phyloP scores from a whole-genome alignment of 257 asterid genomes.

The Capsicum chinense region DNA sequence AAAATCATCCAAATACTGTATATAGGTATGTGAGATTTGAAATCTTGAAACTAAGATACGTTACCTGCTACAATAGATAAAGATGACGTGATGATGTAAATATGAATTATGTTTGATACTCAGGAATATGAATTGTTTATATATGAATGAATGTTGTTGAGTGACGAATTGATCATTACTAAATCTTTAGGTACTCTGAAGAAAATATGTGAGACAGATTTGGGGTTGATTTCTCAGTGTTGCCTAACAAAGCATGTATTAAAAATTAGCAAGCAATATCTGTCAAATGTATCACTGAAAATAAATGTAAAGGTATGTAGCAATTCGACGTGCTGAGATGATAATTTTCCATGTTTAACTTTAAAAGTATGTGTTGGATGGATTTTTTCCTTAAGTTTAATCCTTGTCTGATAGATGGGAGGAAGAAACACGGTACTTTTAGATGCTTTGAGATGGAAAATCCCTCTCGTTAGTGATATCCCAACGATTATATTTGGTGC shows the following conservation, averaged over 20 bases:
- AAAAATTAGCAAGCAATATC: constrained; percentile 91
- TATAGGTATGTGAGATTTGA: neutral
- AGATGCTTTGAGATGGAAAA: constrained; percentile 91
- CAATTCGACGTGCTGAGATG: neutral
- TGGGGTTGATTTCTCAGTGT: constrained; percentile 91
- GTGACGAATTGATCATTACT: neutral
- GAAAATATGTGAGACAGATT: constrained; percentile 96
- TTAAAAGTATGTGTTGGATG: neutral
- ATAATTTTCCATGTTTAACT: neutral
- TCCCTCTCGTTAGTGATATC: constrained; percentile 93
- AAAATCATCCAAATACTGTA: no score
- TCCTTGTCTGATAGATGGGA: constrained; percentile 74
- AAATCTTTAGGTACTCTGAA: constrained; percentile 74
- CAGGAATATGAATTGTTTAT: neutral
- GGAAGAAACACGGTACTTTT: constrained; percentile 89
- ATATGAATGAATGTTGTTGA: neutral
- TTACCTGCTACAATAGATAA: neutral
- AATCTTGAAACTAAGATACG: neutral
- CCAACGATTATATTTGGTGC: constrained; percentile 99
- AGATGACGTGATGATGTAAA: neutral
- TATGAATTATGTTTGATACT: neutral
- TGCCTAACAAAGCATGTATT: constrained; percentile 94
- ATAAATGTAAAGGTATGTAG: constrained; percentile 83
- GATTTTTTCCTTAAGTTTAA: neutral
- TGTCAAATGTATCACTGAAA: constrained; percentile 96